Percentiles rank a stretch among this genome's conserved stretches.
phyloP scores from a whole-genome alignment of 1,284 basidiomycete genomes.

The Ceratobasidium sp. region DNA sequence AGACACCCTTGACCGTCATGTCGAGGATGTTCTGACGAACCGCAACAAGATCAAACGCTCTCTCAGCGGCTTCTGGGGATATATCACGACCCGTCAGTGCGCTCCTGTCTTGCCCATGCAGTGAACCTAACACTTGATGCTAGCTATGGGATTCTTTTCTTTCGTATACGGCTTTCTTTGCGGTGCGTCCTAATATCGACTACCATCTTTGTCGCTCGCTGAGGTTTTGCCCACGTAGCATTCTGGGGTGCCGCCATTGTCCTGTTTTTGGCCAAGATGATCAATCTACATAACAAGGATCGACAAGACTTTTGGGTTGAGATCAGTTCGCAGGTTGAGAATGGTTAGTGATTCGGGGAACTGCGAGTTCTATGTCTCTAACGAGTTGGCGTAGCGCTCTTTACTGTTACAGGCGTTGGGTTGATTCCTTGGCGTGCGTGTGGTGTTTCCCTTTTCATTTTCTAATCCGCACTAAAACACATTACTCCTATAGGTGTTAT shows the following conservation, averaged over 20 bases:
- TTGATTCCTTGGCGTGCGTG: slow-evolving; percentile 58
- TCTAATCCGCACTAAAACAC: slow-evolving; percentile 43
- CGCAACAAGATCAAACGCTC: slow-evolving; percentile 73
- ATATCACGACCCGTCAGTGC: slow-evolving; percentile 81
- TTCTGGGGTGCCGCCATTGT: slow-evolving; percentile 86
- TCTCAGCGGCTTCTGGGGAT: slow-evolving; percentile 83
- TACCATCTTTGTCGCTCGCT: not conserved
- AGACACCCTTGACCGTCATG: slow-evolving; percentile 81
- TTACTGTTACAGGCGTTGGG: slow-evolving; percentile 76
- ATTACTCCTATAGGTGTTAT: slow-evolving; percentile 78
- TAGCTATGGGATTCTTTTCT: slow-evolving; percentile 71
- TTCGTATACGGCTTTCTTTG: slow-evolving; percentile 85
- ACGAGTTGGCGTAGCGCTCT: slow-evolving; percentile 67
- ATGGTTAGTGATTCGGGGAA: slow-evolving; percentile 63
- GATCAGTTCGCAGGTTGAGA: slow-evolving; percentile 81
- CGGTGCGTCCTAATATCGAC: slow-evolving; percentile 60
- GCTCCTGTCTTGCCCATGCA: not conserved
- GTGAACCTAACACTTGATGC: slow-evolving; percentile 22
- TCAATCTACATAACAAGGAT: slow-evolving; percentile 74
- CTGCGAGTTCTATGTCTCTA: slow-evolving; percentile 1
- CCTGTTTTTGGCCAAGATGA: slow-evolving; percentile 77
- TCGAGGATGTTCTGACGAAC: slow-evolving; percentile 80
- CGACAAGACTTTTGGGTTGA: slow-evolving; percentile 82
- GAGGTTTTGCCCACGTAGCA: slow-evolving; percentile 58
- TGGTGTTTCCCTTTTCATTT: not conserved